A percentile compares a stretch with the other conserved stretches of the same genome.
These are phyloP conservation scores for Boletus vermiculosoides DNA, from an alignment of 768 basidiomycete genomes.

Conservation along the genomic window DNA sequence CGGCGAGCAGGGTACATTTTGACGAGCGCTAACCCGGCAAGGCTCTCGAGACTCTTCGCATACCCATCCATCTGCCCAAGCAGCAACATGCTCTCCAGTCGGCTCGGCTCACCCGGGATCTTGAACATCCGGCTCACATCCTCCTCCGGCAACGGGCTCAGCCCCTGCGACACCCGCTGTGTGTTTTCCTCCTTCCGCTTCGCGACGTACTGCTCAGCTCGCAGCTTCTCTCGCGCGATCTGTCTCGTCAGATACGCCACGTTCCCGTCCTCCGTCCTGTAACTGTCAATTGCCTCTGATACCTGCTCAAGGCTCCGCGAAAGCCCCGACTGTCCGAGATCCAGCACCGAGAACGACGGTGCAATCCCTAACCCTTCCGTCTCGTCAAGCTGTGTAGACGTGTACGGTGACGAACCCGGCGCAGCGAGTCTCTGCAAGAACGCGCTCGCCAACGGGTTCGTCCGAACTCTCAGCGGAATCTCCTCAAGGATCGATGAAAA, in stretches of 20 bases:
- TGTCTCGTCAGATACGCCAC: constrained; percentile 85
- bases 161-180: constrained; percentile 72
- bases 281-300: constrained; percentile 80
- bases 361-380: constrained; percentile 44
- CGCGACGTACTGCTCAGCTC: constrained; percentile 74
- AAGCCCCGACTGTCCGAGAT: constrained; percentile 67
- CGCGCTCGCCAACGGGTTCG: constrained; percentile 74
- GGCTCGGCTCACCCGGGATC: constrained; percentile 84
- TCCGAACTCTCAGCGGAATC: constrained; percentile 80
- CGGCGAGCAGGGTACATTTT: constrained; percentile 78
- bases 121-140: constrained; percentile 82
- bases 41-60: constrained; percentile 70
- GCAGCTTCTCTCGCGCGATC: constrained; percentile 79
- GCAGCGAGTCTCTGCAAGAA: constrained; percentile 69
- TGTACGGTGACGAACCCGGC: constrained; percentile 36
- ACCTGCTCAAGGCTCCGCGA: constrained; percentile 81
- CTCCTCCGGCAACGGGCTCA: constrained; percentile 85
- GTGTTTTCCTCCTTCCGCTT: constrained; percentile 91
- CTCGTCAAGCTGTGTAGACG: constrained; percentile 39
- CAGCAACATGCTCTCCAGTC: constrained; percentile 82
- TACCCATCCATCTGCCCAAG: constrained; percentile 87
- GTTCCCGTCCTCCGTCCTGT: constrained; percentile 90
- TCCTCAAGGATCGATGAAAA: constrained; percentile 86
- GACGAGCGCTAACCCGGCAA: constrained; percentile 60
- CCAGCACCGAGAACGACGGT: constrained; percentile 64